Conservation (phyloP, 495 filamentous ascomycete genomes). For the Penicillium flavigenum region DNA sequence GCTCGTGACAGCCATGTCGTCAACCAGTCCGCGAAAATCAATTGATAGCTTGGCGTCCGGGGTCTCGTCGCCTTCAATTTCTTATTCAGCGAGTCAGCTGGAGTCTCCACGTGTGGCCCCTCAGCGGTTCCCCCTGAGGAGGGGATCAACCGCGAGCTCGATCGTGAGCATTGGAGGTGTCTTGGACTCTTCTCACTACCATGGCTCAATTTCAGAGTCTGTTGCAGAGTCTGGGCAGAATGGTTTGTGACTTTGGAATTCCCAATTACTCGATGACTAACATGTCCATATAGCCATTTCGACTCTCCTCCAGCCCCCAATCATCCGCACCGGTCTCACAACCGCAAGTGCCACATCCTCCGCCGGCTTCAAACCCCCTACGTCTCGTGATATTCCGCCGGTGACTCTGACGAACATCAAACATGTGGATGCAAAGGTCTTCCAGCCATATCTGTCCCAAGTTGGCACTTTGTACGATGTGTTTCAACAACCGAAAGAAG, state of each 20-base stretch:
- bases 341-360: constrained; percentile 67
- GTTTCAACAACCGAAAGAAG: constrained; percentile 71
- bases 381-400: constrained; percentile 90
- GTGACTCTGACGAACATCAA: constrained; percentile 89
- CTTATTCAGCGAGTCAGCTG: constrained; percentile 54
- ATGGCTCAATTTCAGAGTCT: constrained; percentile 66
- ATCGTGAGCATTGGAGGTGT: constrained; percentile 75
- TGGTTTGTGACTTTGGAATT: constrained; percentile 46
- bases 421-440: constrained; percentile 73
- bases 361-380: constrained; percentile 75
- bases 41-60: constrained; percentile 62
- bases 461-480: constrained; percentile 81
- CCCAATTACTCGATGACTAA: constrained; percentile 9
- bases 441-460: constrained; percentile 79
- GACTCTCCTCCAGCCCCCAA: constrained; percentile 85
- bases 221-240: constrained; percentile 80
- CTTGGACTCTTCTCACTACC: constrained; percentile 64
- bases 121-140: constrained; percentile 53
- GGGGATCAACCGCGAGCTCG: constrained; percentile 86
- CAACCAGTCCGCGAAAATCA: constrained; percentile 64
- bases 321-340: constrained; percentile 80
- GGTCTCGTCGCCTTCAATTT: constrained; percentile 51
- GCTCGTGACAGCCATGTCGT: constrained; percentile 59
- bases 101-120: constrained; percentile 45
- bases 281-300: constrained; percentile 68